Percentiles rank a stretch among this genome's conserved stretches.
phyloP scores from a whole-genome alignment of 2,329 filamentous ascomycete species.

The Esteya vermicola region DNA sequence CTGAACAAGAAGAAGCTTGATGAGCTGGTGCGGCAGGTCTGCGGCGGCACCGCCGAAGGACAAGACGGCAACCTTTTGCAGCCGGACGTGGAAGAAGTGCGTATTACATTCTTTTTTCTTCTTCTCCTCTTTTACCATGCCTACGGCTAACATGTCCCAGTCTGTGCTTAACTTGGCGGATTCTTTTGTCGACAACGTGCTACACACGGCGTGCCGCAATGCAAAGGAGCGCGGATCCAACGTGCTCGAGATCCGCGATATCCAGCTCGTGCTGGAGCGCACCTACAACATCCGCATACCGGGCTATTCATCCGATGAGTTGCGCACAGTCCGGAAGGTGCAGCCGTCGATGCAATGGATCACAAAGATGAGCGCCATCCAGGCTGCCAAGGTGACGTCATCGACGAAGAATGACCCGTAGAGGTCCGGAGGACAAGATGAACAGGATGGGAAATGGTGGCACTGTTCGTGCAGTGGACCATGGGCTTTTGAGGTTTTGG shows the following conservation, averaged over 20 bases:
- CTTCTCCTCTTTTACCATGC: background rate
- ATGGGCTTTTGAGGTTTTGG: too few relatives aligned
- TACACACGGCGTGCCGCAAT: conserved; percentile 74
- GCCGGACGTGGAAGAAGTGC: conserved; percentile 90
- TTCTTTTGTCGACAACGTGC: conserved; percentile 85
- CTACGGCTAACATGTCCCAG: conserved; percentile 28
- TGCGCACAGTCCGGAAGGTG: conserved; percentile 86
- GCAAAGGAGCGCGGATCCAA: conserved; percentile 87
- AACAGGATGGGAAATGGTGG: too few relatives aligned
- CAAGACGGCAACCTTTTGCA: conserved; percentile 65
- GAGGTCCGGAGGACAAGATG: too few relatives aligned
- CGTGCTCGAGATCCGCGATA: conserved; percentile 75
- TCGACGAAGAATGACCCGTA: conserved; percentile 24
- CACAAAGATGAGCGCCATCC: conserved; percentile 91
- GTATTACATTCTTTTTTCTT: conserved; percentile 12
- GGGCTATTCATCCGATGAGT: conserved; percentile 86
- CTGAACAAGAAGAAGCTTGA: conserved; percentile 97
- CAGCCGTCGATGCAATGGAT: conserved; percentile 83
- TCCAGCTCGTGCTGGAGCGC: conserved; percentile 70
- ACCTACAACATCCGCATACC: conserved; percentile 87
- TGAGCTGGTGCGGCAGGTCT: conserved; percentile 86
- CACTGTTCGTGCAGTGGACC: too few relatives aligned
- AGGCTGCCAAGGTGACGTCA: conserved; percentile 74
- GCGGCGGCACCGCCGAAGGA: conserved; percentile 60
- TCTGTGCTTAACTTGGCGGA: conserved; percentile 81